Evolutionary conservation across 1,139 yeast species (phyloP).

Genomic region (Fermentozyma sake): DNA sequence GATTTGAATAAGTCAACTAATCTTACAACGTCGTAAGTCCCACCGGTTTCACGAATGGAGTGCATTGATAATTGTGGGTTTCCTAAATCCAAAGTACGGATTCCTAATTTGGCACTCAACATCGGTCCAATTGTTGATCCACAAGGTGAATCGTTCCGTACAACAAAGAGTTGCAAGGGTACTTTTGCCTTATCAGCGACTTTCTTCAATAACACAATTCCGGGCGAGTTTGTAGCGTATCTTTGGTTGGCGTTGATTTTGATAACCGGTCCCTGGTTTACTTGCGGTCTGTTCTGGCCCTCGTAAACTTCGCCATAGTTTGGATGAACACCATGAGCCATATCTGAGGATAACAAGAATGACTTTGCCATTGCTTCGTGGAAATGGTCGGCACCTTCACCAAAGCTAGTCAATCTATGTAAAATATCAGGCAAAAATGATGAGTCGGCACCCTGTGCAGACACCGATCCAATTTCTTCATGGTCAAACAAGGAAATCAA

Average conservation of each 20-base stretch:
- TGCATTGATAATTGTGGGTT: slow-evolving; percentile 96
- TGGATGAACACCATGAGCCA: slow-evolving; percentile 97
- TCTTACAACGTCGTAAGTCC: slow-evolving; percentile 65
- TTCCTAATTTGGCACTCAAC: slow-evolving; percentile 81
- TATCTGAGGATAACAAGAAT: slow-evolving; percentile 86
- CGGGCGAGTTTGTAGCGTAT: slow-evolving; percentile 90
- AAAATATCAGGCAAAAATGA: slow-evolving; percentile 79
- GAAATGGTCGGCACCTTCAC: slow-evolving; percentile 24
- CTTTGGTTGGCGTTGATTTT: slow-evolving; percentile 94
- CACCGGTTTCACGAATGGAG: slow-evolving; percentile 91
- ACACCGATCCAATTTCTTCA: slow-evolving; percentile 89
- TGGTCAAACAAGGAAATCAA: slow-evolving; percentile 84
- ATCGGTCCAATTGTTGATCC: slow-evolving; percentile 98
- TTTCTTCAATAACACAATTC: slow-evolving; percentile 72
- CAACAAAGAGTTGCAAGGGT: slow-evolving; percentile 81
- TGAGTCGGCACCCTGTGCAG: slow-evolving; percentile 97
- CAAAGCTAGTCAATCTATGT: slow-evolving; percentile 55
- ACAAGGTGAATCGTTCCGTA: slow-evolving; percentile 87
- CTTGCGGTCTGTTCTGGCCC: slow-evolving; percentile 66
- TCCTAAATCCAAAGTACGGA: slow-evolving; percentile 87
- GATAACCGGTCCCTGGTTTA: slow-evolving; percentile 89
- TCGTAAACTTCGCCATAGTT: slow-evolving; percentile 79
- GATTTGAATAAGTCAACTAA: slow-evolving; percentile 59
- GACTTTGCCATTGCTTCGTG: slow-evolving; percentile 75
- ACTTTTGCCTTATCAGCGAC: slow-evolving; percentile 63